Base-by-base conservation (phyloP, 805 yeast species). In the Deakozyma indianensis region DNA sequence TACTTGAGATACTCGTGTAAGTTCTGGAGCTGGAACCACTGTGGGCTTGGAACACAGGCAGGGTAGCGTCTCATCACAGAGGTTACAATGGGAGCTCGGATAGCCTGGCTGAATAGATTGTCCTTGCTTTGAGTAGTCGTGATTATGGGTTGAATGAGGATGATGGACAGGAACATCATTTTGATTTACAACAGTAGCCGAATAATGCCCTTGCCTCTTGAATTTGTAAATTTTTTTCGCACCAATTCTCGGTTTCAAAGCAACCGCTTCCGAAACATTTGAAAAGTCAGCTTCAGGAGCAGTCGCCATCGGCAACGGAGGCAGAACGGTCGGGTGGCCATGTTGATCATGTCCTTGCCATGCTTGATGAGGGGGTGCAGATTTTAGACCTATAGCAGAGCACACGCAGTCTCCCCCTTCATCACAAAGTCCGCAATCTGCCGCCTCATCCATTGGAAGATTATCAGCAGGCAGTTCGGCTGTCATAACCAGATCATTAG, bases 381-480 rank as follows among this genome's bases (percentile, higher is more conserved):
- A 51, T 44, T 58, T 57, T 16, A 62, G 41, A 1, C 66, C 65
- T 7, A 62, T 51, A 3, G 56, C 59, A 29, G 52, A 56, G 48
- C 66, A 62, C 41, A 59, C 51, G 44, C 66, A 62, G 28, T 49
- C 52, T 23, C 58, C 64, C 3, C 57, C 62, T 3, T 50, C 50
- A 22, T 54, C 56, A 45, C 66, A 62, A 4, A 61, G 51, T 3
- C 61, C 64, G 47, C 66, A 62, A 35, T 51, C 53, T 41, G 51
- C 59, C 28, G 46, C 53, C 4, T 44, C 51, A 22, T 15, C 15
- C 14, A 25, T 25, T 14, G 7, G 14, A 25, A 25, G 7, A n/a
- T n/a, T n/a, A 25, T 25, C 28, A 14, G 14, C 28, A 7, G 28
- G 28, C 7, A 25, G 28, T n/a, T n/a, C n/a, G n/a, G n/a, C n/a